Conservation (phyloP, 257 asterid species). For the Solanum dulcamara region DNA sequence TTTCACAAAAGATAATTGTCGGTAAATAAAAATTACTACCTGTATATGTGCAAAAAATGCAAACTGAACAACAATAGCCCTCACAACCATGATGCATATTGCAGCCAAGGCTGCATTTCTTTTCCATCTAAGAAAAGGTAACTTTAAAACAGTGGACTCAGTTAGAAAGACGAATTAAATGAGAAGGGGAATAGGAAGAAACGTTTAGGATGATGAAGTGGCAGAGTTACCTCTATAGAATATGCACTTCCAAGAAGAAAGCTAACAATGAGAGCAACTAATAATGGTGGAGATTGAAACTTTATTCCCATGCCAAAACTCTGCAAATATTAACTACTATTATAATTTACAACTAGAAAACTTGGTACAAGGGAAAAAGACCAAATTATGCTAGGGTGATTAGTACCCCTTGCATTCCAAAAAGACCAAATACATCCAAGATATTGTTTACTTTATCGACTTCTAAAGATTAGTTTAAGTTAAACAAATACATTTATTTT, state of each 20-base stretch:
- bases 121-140: slow-evolving; percentile 12
- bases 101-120: slow-evolving; percentile 4
- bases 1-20: background rate
- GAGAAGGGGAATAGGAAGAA: background rate
- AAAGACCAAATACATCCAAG: no score
- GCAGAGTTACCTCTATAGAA: background rate
- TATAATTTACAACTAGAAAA: background rate
- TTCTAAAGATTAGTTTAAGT: no score
- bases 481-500: no score
- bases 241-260: slow-evolving; percentile 11
- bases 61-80: slow-evolving; percentile 9
- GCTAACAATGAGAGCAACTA: slow-evolving; percentile 4
- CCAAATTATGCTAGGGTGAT: background rate
- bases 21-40: background rate
- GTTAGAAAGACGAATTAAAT: background rate
- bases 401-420: background rate
- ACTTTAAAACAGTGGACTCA: background rate
- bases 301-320: slow-evolving; percentile 7
- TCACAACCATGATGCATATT: slow-evolving; percentile 6
- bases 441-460: no score
- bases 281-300: slow-evolving; percentile 8
- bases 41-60: slow-evolving; percentile 9
- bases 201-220: background rate
- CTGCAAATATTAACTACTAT: background rate
- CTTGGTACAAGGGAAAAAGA: background rate